These are phyloP conservation scores for Coemansia sp. DNA, from an alignment of 192 early-diverging fungal species.

Conservation along the genomic window DNA sequence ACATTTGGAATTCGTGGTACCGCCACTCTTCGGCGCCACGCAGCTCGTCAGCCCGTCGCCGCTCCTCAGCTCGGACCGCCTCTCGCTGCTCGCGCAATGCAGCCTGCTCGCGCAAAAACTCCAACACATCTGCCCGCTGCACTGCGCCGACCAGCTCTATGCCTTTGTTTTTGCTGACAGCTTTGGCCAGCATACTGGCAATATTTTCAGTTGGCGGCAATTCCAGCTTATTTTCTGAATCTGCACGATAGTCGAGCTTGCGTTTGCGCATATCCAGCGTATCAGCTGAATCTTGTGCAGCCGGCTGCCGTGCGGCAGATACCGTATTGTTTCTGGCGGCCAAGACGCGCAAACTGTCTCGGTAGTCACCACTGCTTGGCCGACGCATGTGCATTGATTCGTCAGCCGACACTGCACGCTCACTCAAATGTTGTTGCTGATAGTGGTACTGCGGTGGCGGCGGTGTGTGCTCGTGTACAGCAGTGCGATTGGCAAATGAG, in stretches of 20 bases:
- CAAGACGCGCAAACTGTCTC: constrained; percentile 6
- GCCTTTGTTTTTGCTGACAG: background rate
- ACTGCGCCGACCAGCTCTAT: constrained; percentile 35
- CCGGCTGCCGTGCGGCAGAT: background rate
- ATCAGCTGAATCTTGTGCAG: background rate
- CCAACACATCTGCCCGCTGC: constrained; percentile 31
- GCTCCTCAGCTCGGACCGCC: constrained; percentile 27
- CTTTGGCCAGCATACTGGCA: constrained; percentile 1
- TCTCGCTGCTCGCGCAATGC: constrained; percentile 36
- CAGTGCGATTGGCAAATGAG: background rate
- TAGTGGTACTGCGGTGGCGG: background rate
- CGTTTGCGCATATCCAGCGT: background rate
- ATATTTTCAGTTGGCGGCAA: background rate
- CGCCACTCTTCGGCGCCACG: constrained; percentile 47
- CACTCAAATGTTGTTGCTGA: constrained; percentile 1
- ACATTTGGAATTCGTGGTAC: constrained; percentile 55
- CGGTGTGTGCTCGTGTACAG: background rate
- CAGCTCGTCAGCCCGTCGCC: constrained; percentile 31
- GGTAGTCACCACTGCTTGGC: background rate
- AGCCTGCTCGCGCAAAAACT: constrained; percentile 41
- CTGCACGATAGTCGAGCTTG: background rate
- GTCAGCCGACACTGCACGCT: background rate
- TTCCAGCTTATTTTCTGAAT: no score
- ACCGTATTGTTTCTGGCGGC: background rate
- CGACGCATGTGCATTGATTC: background rate